Evolutionary conservation across 1,139 yeast species (phyloP), one percentile per base, ranked within the genome.

Genomic region (Scheffersomyces insectosa): DNA sequence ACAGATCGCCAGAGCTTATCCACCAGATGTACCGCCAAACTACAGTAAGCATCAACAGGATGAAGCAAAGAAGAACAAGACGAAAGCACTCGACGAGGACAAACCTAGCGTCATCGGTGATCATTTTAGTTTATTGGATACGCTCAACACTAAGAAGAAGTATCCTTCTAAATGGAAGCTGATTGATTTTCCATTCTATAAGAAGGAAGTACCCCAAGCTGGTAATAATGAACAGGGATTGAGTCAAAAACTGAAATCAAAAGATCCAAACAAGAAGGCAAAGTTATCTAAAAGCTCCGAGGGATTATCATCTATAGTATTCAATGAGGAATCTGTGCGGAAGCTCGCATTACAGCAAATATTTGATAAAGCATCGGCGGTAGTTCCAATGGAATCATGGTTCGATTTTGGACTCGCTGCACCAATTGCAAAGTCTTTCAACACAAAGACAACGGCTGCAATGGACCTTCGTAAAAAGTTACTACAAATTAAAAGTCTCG

Each of bases 391-490:
- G 33, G 82, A 80, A 12, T 72, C 70, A 40, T 83, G 89, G 84
- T 75, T 76, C 47, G 82, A 80, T 28, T 88, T 85, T 51, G 77
- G 83, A 2, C 62, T 85, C 30, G 79, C 77, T 37, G 85, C 86
- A 0, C 70, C 83, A 12, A 72, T 79, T 29, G 88, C 90, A 3
- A 89, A 88, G 59, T 82, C 96, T 0, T 88, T 88, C 66, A 79
- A 78, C 56, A 70, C 79, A 7, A 74, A 74, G 42, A 71, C 85
- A 1, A 70, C 68, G 37, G 85, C 81, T 28, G 76, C 83, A 40
- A 61, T 83, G 35, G 63, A 68, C 36, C 59, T 83, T 40, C 77
- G 97, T 52, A 76, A 77, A 39, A 72, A 80, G 43, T 68, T 91
- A 31, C 73, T 86, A 10, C 76, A 78, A 33, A 73, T 83, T 44